Percentiles rank a stretch among this genome's conserved stretches.
Evolutionary conservation across 257 asterid genomes (phyloP).

Genomic region (Primulina tabacum): DNA sequence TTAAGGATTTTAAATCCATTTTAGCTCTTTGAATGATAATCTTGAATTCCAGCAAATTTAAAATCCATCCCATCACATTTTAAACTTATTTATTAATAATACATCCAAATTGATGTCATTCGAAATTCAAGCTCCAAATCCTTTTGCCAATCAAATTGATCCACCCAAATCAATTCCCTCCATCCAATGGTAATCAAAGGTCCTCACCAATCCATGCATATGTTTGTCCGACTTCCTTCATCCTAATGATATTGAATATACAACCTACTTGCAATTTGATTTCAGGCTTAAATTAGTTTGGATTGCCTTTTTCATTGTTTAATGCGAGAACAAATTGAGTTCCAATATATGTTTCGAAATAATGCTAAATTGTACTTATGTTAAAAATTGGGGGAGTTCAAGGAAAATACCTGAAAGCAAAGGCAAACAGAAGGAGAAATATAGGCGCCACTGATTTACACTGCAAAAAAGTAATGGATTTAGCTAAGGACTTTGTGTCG

Average conservation of each 20-base stretch:
- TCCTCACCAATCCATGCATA: background rate
- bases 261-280: background rate
- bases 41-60: background rate
- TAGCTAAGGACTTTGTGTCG: slow-evolving; percentile 15
- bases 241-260: background rate
- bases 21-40: too few species aligned
- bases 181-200: background rate
- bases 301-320: background rate
- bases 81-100: too few species aligned
- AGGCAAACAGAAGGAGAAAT: slow-evolving; percentile 94
- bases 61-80: too few species aligned
- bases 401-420: slow-evolving; percentile 86
- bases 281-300: background rate
- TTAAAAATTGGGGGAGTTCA: slow-evolving; percentile 19
- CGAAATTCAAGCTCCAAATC: too few species aligned
- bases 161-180: background rate
- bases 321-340: background rate
- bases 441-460: slow-evolving; percentile 99
- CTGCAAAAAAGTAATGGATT: slow-evolving; percentile 45
- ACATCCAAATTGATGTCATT: too few species aligned
- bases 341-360: slow-evolving; percentile 4
- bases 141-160: background rate
- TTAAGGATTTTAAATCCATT: too few species aligned
- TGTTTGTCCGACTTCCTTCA: background rate
- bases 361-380: slow-evolving; percentile 13